Conservation (phyloP, 345 rosid genomes). For the Mercurialis annua region DNA sequence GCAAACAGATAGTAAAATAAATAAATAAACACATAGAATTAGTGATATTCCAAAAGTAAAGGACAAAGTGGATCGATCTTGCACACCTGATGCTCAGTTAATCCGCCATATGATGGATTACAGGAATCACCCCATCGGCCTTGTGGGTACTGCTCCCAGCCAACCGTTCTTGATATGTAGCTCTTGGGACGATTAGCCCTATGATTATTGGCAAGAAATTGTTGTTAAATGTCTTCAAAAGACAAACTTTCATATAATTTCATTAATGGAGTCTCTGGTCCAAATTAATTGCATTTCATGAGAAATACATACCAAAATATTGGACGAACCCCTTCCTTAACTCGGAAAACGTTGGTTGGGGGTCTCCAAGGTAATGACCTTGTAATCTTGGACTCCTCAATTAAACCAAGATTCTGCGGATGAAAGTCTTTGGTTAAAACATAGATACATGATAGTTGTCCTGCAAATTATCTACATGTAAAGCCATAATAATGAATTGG, state of each 20-base stretch:
- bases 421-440: conserved; percentile 28
- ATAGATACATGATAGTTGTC: background rate
- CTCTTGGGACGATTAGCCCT: conserved; percentile 99
- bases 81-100: conserved; percentile 78
- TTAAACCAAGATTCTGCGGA: conserved; percentile 84
- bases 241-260: background rate
- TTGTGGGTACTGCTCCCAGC: conserved; percentile 88
- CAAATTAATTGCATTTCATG: background rate
- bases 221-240: conserved; percentile 18
- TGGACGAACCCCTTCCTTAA: conserved; percentile 91
- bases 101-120: conserved; percentile 83
- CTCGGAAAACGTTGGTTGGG: conserved; percentile 86
- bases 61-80: background rate
- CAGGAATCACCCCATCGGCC: conserved; percentile 94
- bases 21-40: background rate
- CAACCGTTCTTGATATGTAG: conserved; percentile 78
- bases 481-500: background rate
- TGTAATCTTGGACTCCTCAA: conserved; percentile 79
- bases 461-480: background rate
- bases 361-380: conserved; percentile 92
- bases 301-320: conserved; percentile 70
- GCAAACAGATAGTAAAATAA: background rate
- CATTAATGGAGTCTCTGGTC: background rate
- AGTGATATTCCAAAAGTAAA: background rate
- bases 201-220: conserved; percentile 22